A percentile compares a stretch with the other conserved stretches of the same genome.
phyloP scores from a whole-genome alignment of 2,329 filamentous ascomycete genomes.

The Phaeophleospora eucalypticola region DNA sequence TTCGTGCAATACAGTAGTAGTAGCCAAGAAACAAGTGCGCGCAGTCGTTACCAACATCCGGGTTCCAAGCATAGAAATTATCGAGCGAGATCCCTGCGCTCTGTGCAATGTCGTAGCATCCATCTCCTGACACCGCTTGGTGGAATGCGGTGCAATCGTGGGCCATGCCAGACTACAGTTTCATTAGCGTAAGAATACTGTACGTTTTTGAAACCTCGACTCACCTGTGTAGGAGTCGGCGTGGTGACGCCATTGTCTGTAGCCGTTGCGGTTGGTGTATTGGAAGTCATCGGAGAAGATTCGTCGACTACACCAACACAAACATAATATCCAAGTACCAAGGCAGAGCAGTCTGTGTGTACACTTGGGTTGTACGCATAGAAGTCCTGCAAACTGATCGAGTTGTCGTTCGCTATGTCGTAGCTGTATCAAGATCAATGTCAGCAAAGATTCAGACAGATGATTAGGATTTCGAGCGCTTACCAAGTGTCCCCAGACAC shows the following conservation, averaged over 20 bases:
- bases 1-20: constrained; percentile 4
- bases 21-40: not conserved
- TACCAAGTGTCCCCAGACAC: too few species aligned
- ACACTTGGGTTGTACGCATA: constrained; percentile 1
- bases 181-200: not conserved
- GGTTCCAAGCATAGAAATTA: constrained; percentile 1
- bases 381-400: not conserved
- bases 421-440: not conserved
- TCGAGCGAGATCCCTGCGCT: not conserved
- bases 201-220: not conserved
- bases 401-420: not conserved
- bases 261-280: too few species aligned
- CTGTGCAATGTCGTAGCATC: constrained; percentile 6
- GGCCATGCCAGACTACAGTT: constrained; percentile 2
- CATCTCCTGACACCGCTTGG: constrained; percentile 2
- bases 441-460: not conserved
- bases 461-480: not conserved
- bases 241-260: too few species aligned
- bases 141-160: constrained; percentile 3
- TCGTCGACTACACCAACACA: constrained; percentile 2
- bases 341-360: not conserved
- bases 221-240: not conserved
- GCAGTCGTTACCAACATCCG: not conserved
- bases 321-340: constrained; percentile 1
- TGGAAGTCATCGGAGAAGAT: too few species aligned